Evolutionary conservation across 1,284 basidiomycete species (phyloP), one percentile per base, ranked within the genome.

Genomic region (Ganoderma multipileum): DNA sequence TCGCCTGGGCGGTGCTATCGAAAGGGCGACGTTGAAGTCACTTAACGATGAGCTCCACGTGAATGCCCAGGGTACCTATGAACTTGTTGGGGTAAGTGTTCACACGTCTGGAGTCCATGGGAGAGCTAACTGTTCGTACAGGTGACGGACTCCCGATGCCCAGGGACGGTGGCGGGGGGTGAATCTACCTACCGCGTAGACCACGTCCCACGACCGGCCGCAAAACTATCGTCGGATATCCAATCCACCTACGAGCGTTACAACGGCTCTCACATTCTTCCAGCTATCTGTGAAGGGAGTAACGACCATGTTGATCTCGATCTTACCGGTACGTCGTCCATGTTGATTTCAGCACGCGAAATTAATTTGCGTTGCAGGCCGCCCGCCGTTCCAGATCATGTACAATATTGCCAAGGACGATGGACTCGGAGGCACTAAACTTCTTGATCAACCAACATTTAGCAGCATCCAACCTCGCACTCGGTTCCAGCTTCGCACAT

Each of bases 381-480:
- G 89, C 28, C 89, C 94, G 38, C 95, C 95, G 0, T 97, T 95
- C 86, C 92, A 96, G 76, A 89, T 96, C 71, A 89, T 88, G 87
- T 94, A 94, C 77, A 93, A 92, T 72, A 86, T 93, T 62, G 92
- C 90, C 0, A 85, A 87, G 75, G 85, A 89, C 63, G 85, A 81
- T 63, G 89, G 89, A 14, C 81, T 82, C 39, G 89, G 88, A 33
- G 89, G 85, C 30, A 91, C 86, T 9, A 88, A 83, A 69, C 83
- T 92, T 47, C 79, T 91, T 30, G 89, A 90, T 67, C 89, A 92
- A 72, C 91, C 92, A 1, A 90, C 87, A 0, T 92, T 97, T 81
- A 95, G 93, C 78, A 95, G 94, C 74, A 95, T 97, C 28, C 94
- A 96, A 77, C 84, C 89, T 18, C 87, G 86, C 26, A 93, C 94